phyloP scores from a whole-genome alignment of 139 green algal genomes.

The Ettlia oleoabundans region DNA sequence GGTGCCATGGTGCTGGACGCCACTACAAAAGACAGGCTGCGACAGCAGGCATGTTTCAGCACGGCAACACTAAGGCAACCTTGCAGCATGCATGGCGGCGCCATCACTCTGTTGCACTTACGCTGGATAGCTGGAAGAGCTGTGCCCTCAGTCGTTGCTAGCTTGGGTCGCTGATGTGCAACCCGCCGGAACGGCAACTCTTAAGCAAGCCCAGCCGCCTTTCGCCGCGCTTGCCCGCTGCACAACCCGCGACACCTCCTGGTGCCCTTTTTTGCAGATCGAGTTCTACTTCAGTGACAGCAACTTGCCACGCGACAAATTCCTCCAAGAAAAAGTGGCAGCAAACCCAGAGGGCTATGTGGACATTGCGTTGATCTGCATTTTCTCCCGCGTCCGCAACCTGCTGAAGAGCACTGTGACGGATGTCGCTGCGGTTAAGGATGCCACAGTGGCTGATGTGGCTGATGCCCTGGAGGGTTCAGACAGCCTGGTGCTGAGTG shows the following conservation, averaged over 20 bases:
- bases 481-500: conserved; percentile 40
- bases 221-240: no score
- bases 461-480: conserved; percentile 39
- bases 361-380: conserved; percentile 72
- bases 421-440: conserved; percentile 10
- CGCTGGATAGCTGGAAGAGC: no score
- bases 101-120: background rate
- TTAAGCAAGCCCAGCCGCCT: no score
- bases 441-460: conserved; percentile 30
- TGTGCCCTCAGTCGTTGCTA: no score
- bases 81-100: conserved; percentile 3
- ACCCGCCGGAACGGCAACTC: no score
- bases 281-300: conserved; percentile 95
- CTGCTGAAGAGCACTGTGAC: conserved; percentile 54
- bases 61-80: background rate
- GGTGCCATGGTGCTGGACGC: conserved; percentile 31
- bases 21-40: conserved; percentile 18
- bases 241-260: no score
- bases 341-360: conserved; percentile 74
- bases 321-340: conserved; percentile 73
- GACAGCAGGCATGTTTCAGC: conserved; percentile 8
- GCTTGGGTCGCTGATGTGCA: background rate
- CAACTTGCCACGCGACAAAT: conserved; percentile 90
- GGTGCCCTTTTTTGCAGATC: conserved; percentile 59
- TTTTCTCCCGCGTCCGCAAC: conserved; percentile 83